Base-by-base conservation (phyloP, 257 asterid genomes). In the Agastache rugosa region DNA sequence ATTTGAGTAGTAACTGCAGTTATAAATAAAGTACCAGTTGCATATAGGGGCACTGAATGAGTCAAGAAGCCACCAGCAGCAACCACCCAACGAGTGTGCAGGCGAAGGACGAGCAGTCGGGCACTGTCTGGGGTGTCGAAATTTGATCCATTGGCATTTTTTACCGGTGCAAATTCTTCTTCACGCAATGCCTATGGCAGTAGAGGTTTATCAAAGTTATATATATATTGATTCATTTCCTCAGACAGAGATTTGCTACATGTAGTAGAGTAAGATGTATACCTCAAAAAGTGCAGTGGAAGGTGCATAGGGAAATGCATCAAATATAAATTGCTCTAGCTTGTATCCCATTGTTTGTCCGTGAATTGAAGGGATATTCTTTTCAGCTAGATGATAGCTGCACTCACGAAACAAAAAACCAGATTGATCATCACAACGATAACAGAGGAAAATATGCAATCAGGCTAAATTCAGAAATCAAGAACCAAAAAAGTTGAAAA, bases 31-130 rank as follows among this genome's bases (percentile, higher is more conserved):
- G 19, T 75, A 91, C 98, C 98, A 51, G 99, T 94, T 19, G 87
- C 82, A 81, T 94, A 87, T 79, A 92, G 85, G 70, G 98, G 99
- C 71, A 92, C 98, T 1, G 98, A 92, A 81, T 92, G 99, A 69
- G 98, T 94, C 88, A 94, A 80, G 86, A 94, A 94, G 65, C 99
- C 99, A 61, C 99, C 98, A 7, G 99, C 99, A 35, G 97, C 96
- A 81, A 87, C 88, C 70, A 94, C 99, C 99, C 98, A 94, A 65
- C 97, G 96, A 53, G 99, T 67, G 8, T 94, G 98, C 81, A 92
- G 90, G 71, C 97, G 96, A 67, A 94, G 98, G 77, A 94, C 86
- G 11, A 94, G 92, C 78, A 94, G 80, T 42, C 90, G 84, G 71
- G 97, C 97, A 83, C 97, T 94, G 76, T 94, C 99, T 54, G 98